Percentiles rank a stretch among this genome's conserved stretches.
Conservation (phyloP, 768 basidiomycete genomes). For the Psilocybe cubensis region DNA sequence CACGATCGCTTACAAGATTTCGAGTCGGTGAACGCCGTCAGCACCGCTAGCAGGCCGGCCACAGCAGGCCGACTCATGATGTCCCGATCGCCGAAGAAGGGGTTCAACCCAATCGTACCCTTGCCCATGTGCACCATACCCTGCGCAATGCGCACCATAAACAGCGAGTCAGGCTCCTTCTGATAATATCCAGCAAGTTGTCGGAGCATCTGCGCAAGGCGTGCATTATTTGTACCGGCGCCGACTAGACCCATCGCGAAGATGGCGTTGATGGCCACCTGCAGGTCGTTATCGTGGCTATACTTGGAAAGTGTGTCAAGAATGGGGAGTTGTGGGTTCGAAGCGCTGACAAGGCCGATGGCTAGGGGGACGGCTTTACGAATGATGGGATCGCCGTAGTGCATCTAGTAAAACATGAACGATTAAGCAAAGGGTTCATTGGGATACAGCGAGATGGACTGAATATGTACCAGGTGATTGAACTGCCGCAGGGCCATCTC, state of each 20-base stretch:
- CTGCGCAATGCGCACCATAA: constrained; percentile 94
- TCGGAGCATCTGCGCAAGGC: constrained; percentile 95
- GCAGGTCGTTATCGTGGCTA: constrained; percentile 98
- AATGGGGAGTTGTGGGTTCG: constrained; percentile 92
- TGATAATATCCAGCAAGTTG: constrained; percentile 98
- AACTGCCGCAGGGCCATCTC: constrained; percentile 98
- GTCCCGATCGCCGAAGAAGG: constrained; percentile 92
- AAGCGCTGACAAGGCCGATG: constrained; percentile 91
- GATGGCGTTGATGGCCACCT: constrained; percentile 95
- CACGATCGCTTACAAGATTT: constrained; percentile 78
- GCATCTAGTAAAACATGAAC: constrained; percentile 71
- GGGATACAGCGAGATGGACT: not conserved
- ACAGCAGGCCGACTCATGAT: constrained; percentile 90
- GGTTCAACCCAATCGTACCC: constrained; percentile 95
- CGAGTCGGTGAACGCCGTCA: constrained; percentile 93
- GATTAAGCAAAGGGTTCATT: not conserved
- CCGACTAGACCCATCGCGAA: constrained; percentile 99
- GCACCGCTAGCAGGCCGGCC: constrained; percentile 84
- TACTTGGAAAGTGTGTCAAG: constrained; percentile 98
- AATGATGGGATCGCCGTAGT: constrained; percentile 93
- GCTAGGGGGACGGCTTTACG: constrained; percentile 94
- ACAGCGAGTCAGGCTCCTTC: constrained; percentile 96
- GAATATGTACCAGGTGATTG: constrained; percentile 82
- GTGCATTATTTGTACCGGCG: constrained; percentile 98
- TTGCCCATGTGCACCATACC: constrained; percentile 99